Base-by-base conservation (phyloP, 2,329 filamentous ascomycete species). In the Plectosphaerella plurivora region DNA sequence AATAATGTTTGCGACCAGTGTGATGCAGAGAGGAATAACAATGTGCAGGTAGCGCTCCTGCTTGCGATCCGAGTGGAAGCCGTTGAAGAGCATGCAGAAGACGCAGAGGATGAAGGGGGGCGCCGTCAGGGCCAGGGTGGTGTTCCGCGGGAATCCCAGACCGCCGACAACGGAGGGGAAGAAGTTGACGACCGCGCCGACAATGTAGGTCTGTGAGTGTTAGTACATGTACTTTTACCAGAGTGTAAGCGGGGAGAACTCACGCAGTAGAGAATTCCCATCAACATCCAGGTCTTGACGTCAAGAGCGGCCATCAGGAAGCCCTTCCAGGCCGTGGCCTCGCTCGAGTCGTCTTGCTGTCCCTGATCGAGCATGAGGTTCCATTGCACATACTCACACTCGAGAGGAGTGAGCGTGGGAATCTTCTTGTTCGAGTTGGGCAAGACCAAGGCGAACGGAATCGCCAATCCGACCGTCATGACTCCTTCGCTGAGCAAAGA, bases 31-130 rank as follows among this genome's bases (percentile, higher is more conserved):
- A 0, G 87, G 86, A 1, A 82, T 53, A 0, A 76, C 75, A 53
- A 90, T 78, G 66, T 91, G 88, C 63, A 81, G 82, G 66, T 84
- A 90, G 3, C 87, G 79, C 66, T 91, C 87, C 22, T 85, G 84
- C 0, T 84, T 88, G 45, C 75, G 78, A 65, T 90, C 88, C 12
- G 87, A 85, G 63, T 89, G 85, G 76, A 81, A 84, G 12, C 66
- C 62, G 56, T 64, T 63, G 35, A 64, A 14, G 45, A 67, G 59
- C 61, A 68, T 68, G 49, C 57, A 57, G 47, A 67, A 28, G 15
- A 65, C 63, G 47, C 63, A 65, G 14, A 87, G 73, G 5, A 86
- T 77, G 63, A 87, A 88, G 2, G 60, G 60, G 3, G 60, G 60
- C 9, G 55, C 57, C 2, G 56, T 60, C 12, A 61, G 46, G 16